Base-by-base conservation (phyloP, 1,284 basidiomycete genomes). In the Tilletia caries region DNA sequence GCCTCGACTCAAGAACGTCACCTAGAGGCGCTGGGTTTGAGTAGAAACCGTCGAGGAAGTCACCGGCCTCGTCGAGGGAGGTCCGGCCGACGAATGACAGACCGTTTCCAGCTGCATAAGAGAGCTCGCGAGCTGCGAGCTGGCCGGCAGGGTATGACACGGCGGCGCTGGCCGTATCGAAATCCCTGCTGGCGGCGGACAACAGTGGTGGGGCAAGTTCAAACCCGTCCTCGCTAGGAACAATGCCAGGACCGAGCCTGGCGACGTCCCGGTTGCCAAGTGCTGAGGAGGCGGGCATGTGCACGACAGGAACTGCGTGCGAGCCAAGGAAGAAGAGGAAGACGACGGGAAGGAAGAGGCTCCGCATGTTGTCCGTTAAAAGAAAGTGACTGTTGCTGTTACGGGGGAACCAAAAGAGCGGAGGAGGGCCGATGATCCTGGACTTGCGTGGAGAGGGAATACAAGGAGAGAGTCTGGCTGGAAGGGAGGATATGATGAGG, bases 71-170 rank as follows among this genome's bases (percentile, higher is more conserved):
- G 43, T 67, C 66, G 27, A 67, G 32, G 20, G 46, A 50, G 60
- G 41, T 46, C 8, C 52, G 60, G 25, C 43, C 41, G 52, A 34
- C 46, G 29, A 67, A 67, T 27, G 41, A n/a, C 25, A 67, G 25
- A 18, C 44, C 66, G 46, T 41, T 41, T 23, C 52, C 43, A 12
- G 66, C 33, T 10, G 66, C 48, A 23, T 46, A 32, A 27, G 27
- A 20, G n/a, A 67, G 43, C 23, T 67, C 44, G 20, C 66, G 66
- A 27, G 66, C 66, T 58, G 66, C 66, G 46, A 67, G 20, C 27
- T 67, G 66, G 27, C 54, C 66, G 29, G 66, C 66, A 8, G 66
- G 58, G 58, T 62, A 62, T 8, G 33, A 37, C 29, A 8, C 18
- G 20, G 10, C 20, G 20, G 48, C 48, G 20, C 48, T n/a, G 12